phyloP scores from a whole-genome alignment of 1,284 basidiomycete species.

The Anthracocystis panici-leucophaei region DNA sequence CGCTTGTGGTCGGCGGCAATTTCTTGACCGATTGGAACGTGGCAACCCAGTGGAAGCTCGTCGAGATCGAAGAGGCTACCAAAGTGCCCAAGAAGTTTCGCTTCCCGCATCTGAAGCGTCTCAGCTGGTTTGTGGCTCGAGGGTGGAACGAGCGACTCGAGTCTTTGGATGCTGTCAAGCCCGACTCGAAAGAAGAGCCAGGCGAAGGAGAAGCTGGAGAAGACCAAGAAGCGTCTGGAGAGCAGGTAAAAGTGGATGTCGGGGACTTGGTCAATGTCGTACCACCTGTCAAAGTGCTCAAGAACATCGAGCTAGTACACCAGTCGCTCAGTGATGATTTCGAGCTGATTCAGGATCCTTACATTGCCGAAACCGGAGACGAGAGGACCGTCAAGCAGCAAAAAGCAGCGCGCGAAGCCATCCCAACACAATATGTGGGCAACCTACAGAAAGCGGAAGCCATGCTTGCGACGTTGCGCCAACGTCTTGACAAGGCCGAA shows the following conservation, averaged over 20 bases:
- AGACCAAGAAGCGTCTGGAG: background rate
- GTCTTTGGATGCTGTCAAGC: conserved; percentile 1
- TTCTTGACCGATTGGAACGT: conserved; percentile 70
- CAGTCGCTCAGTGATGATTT: conserved; percentile 40
- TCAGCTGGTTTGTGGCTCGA: conserved; percentile 69
- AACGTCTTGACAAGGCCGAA: conserved; percentile 29
- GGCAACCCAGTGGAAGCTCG: conserved; percentile 77
- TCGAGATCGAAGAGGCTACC: conserved; percentile 91
- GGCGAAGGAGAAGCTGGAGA: background rate
- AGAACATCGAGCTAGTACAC: conserved; percentile 29
- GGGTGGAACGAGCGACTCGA: conserved; percentile 53
- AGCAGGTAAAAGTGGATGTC: background rate
- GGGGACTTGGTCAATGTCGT: conserved; percentile 17
- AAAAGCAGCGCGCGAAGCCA: conserved; percentile 40
- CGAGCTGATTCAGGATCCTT: conserved; percentile 42
- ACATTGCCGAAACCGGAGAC: conserved; percentile 28
- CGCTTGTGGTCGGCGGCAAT: conserved; percentile 96
- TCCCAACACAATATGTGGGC: conserved; percentile 39
- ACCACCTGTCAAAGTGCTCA: conserved; percentile 26
- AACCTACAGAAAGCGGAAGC: conserved; percentile 27
- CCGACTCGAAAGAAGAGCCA: background rate
- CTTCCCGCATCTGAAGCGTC: conserved; percentile 76
- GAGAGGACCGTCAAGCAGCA: conserved; percentile 44
- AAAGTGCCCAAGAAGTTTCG: conserved; percentile 94
- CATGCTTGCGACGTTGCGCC: conserved; percentile 21